phyloP scores from a whole-genome alignment of 257 asterid genomes.

The Jasminum sambac region DNA sequence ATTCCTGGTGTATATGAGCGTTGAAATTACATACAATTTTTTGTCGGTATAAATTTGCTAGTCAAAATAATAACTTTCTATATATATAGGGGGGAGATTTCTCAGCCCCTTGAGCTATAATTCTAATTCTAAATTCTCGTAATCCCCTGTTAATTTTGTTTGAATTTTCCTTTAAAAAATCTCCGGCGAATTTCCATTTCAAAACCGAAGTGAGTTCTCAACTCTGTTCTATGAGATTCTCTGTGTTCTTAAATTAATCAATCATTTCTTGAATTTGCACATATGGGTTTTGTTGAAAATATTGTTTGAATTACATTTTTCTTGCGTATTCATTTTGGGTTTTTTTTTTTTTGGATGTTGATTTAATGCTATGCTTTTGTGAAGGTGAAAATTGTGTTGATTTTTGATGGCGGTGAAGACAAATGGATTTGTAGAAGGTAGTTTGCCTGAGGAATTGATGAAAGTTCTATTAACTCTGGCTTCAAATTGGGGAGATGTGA shows the following conservation, averaged over 20 bases:
- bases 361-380: slow-evolving; percentile 17
- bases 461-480: slow-evolving; percentile 53
- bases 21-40: slow-evolving; percentile 9
- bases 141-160: background rate
- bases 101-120: background rate
- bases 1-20: slow-evolving; percentile 32
- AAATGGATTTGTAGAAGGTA: slow-evolving; percentile 47
- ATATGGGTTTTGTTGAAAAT: background rate
- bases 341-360: background rate
- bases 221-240: slow-evolving; percentile 18
- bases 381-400: slow-evolving; percentile 20
- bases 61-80: background rate
- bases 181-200: background rate
- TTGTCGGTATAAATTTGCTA: background rate
- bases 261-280: background rate
- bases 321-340: background rate
- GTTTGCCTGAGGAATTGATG: slow-evolving; percentile 58
- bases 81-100: slow-evolving; percentile 17
- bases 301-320: slow-evolving; percentile 2
- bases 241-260: background rate
- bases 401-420: slow-evolving; percentile 70
- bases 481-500: slow-evolving; percentile 61
- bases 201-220: background rate
- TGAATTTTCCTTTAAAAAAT: slow-evolving; percentile 2
- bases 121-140: background rate